Base-by-base conservation (phyloP, 495 filamentous ascomycete species). In the Copromyces sp. region DNA sequence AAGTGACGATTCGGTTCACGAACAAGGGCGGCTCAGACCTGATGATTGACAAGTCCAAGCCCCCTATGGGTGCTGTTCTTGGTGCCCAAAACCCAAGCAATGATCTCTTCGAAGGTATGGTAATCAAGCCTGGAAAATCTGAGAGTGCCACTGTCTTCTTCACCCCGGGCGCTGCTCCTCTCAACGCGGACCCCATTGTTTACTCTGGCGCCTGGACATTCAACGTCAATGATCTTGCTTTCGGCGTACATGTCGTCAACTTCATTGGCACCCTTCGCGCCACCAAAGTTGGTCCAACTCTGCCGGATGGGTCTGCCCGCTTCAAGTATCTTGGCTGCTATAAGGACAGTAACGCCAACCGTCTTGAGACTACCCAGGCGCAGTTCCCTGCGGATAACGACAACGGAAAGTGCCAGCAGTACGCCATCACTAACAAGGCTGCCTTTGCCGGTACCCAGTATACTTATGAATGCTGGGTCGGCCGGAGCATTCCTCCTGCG, bases 261-360 rank as follows among this genome's bases (percentile, higher is more conserved):
- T 77, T 80, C 38, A 77, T 76, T 39, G 80, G 82, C 4, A 77
- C 72, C 12, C 75, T 82, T 11, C 44, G 78, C 9, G 75, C 72
- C 14, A 68, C 70, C 0, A 74, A 79, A 38, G 68, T 78, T 29
- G 82, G 82, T 24, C 82, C 82, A 12, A 72, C 79, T 3, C 72
- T 75, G 14, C 39, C 75, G 1, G 74, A 76, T 44, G 81, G 82
- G 5, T 72, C 41, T 3, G 68, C 78, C 2, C 70, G 76, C 32
- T 84, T 77, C 71, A 74, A 77, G 44, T 83, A 83, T 53, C 76
- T 82, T 12, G 82, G 82, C 40, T 84, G 82, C 73, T 84, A 80
- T 44, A 74, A 79, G 40, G 82, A 84, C 59, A 70, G 73, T 37
- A 74, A 70, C 29, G 73, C 72, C 17, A 77, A 75, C 3, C 80